Percentiles rank a stretch among this genome's conserved stretches.
Evolutionary conservation across 768 basidiomycete species (phyloP).

Genomic region (Jaapia argillacea): DNA sequence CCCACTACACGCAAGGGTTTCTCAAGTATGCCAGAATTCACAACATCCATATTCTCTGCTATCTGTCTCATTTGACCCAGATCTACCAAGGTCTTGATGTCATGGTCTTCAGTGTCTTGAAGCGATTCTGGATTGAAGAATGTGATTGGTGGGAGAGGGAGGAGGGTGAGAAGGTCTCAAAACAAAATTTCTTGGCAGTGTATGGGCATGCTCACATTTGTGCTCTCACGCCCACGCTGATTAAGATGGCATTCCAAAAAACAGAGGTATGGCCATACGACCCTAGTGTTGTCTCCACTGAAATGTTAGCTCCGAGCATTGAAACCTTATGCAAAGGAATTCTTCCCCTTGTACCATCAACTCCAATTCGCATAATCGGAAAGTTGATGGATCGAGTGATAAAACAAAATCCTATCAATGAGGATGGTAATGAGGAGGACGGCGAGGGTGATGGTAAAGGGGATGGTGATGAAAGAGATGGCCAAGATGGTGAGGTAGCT

Average conservation of each 20-base stretch:
- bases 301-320: constrained; percentile 26
- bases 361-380: constrained; percentile 9
- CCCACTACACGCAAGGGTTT: constrained; percentile 28
- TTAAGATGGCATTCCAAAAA: constrained; percentile 25
- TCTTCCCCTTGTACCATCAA: constrained; percentile 18
- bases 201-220: constrained; percentile 22
- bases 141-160: constrained; percentile 13
- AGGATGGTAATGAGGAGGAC: neutral
- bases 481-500: neutral
- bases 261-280: constrained; percentile 31
- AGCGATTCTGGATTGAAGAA: constrained; percentile 17
- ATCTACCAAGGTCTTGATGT: constrained; percentile 35
- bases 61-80: constrained; percentile 35
- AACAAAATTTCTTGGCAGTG: constrained; percentile 27
- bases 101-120: constrained; percentile 23
- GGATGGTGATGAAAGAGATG: neutral
- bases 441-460: neutral
- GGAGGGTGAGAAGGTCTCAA: constrained; percentile 16
- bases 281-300: constrained; percentile 19
- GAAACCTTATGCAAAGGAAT: constrained; percentile 14
- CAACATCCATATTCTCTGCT: constrained; percentile 31
- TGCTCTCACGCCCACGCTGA: constrained; percentile 19
- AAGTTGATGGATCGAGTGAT: neutral
- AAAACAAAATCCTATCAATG: no score
- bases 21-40: constrained; percentile 26